These are phyloP conservation scores for Podospora anserina DNA, from an alignment of 495 filamentous ascomycete species.

Conservation along the genomic window DNA sequence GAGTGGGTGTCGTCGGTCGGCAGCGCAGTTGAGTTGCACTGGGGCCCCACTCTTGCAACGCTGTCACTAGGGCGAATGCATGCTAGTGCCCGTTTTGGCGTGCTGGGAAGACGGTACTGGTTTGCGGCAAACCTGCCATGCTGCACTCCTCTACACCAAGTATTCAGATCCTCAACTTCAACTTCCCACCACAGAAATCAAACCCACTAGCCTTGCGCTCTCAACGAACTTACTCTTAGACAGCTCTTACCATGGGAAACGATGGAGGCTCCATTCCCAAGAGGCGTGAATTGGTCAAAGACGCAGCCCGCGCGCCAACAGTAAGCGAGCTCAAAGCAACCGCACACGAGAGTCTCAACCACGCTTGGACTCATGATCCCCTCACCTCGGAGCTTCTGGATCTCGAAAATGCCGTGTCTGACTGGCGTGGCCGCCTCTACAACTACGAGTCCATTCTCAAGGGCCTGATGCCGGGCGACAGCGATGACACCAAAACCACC, in stretches of 20 bases:
- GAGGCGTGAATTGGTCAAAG: conserved; percentile 90
- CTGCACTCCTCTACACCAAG: too few species aligned
- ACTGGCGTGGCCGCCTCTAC: conserved; percentile 81
- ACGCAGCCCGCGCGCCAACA: conserved; percentile 74
- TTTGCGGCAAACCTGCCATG: too few species aligned
- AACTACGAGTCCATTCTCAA: conserved; percentile 91
- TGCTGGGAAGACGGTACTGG: background rate
- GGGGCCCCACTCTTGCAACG: background rate
- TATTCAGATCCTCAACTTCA: background rate
- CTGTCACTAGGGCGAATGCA: background rate
- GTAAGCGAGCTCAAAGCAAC: conserved; percentile 89
- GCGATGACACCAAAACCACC: conserved; percentile 35
- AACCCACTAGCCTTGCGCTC: background rate
- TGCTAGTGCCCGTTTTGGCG: conserved; percentile 4
- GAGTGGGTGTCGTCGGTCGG: background rate
- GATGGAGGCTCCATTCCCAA: conserved; percentile 89
- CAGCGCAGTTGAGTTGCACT: background rate
- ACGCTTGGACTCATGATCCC: conserved; percentile 83
- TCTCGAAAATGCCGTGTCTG: conserved; percentile 72
- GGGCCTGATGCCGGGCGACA: conserved; percentile 66
- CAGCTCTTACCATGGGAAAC: conserved; percentile 70
- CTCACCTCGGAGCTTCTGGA: conserved; percentile 73
- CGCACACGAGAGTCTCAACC: conserved; percentile 73
- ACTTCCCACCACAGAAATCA: background rate
- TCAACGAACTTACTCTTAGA: background rate